A percentile compares a stretch with the other conserved stretches of the same genome.
These are phyloP conservation scores for Sphagnum contortum DNA, from an alignment of 225 moss, liverwort and hornwort species.

Conservation along the genomic window DNA sequence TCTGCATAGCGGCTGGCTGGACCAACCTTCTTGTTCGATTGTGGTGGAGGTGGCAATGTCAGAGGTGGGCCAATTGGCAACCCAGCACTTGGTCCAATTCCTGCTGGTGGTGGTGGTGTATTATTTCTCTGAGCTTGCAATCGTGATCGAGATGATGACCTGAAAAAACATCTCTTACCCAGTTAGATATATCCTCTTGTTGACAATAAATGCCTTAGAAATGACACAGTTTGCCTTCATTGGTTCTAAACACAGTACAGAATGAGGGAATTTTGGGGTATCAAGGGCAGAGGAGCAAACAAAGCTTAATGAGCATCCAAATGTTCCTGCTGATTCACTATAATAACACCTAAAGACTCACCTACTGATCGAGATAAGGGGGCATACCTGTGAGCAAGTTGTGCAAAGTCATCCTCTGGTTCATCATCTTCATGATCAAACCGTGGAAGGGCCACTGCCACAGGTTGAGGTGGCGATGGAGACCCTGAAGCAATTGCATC, in stretches of 20 bases:
- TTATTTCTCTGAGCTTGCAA: conserved; percentile 14
- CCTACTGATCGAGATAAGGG: neutral
- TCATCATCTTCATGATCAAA: conserved; percentile 38
- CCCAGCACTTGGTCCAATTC: neutral
- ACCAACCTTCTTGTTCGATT: conserved; percentile 30
- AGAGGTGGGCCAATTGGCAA: conserved; percentile 27
- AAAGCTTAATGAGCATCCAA: too few species aligned
- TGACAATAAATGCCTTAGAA: neutral
- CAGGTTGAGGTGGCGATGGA: conserved; percentile 44
- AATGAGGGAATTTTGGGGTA: too few species aligned
- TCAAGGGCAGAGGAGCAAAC: too few species aligned
- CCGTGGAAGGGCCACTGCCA: conserved; percentile 22
- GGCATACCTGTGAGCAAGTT: conserved; percentile 57
- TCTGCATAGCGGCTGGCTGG: conserved; percentile 15
- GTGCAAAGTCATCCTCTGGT: conserved; percentile 44
- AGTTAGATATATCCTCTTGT: neutral
- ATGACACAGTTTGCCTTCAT: neutral
- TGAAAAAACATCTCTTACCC: conserved; percentile 1
- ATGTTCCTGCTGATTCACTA: too few species aligned
- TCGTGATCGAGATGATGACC: conserved; percentile 12
- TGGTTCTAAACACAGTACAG: too few species aligned
- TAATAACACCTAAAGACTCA: too few species aligned
- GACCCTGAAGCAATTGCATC: conserved; percentile 78
- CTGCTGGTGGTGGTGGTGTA: conserved; percentile 5
- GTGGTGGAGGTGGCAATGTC: conserved; percentile 60